Percentiles rank a stretch among this genome's conserved stretches.
phyloP scores from a whole-genome alignment of 768 basidiomycete genomes.

The Daedaleopsis nitida region DNA sequence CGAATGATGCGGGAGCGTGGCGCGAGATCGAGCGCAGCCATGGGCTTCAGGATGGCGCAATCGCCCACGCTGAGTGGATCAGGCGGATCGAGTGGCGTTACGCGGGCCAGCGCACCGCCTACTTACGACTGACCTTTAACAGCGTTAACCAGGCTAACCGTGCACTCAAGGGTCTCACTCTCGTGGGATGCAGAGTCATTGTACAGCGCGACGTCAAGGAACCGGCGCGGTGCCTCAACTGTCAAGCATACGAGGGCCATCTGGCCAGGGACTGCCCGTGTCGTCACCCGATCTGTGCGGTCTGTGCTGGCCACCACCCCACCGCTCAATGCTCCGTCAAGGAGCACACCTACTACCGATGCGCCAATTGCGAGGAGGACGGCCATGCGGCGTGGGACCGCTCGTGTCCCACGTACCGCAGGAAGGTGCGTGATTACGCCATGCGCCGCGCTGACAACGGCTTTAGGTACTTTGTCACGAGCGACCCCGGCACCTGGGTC shows the following conservation, averaged over 20 bases:
- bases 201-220: constrained; percentile 24
- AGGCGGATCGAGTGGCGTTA: constrained; percentile 24
- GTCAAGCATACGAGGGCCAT: no score
- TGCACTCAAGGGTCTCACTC: constrained; percentile 25
- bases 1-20: neutral
- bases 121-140: constrained; percentile 27
- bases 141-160: constrained; percentile 26
- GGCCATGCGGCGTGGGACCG: constrained; percentile 35
- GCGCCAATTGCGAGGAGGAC: constrained; percentile 27
- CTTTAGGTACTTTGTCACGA: no score
- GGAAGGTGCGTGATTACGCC: no score
- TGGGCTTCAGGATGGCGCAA: neutral
- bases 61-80: constrained; percentile 27
- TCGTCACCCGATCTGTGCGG: constrained; percentile 19
- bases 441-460: no score
- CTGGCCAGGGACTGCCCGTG: constrained; percentile 14
- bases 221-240: constrained; percentile 28
- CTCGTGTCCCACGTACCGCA: constrained; percentile 16
- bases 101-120: constrained; percentile 24
- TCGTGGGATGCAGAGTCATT: constrained; percentile 16
- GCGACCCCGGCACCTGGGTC: no score
- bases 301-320: constrained; percentile 23
- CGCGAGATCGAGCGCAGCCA: neutral
- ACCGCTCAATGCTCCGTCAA: constrained; percentile 19
- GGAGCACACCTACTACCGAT: constrained; percentile 6